A percentile compares a stretch with the other conserved stretches of the same genome.
Evolutionary conservation across 352 stramenopile species (phyloP).

Genomic region (Phytophthora cajani): DNA sequence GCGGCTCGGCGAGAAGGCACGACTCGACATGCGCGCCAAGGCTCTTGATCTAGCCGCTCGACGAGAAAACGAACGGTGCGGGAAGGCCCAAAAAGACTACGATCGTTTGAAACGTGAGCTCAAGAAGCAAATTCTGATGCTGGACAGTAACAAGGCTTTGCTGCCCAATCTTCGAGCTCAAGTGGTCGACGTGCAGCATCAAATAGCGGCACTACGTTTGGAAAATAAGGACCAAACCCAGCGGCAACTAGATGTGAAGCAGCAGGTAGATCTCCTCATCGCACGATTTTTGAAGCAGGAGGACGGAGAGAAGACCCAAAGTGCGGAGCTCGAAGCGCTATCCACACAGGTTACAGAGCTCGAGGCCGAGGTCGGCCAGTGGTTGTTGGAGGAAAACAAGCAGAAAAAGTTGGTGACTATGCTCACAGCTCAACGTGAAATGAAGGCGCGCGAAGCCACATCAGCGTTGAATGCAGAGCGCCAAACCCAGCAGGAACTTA

Average conservation of each 20-base stretch:
- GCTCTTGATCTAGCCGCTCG: constrained; percentile 55
- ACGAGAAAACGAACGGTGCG: constrained; percentile 71
- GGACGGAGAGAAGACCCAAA: constrained; percentile 78
- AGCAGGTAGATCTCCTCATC: constrained; percentile 93
- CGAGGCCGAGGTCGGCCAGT: constrained; percentile 88
- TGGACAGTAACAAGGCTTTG: constrained; percentile 76
- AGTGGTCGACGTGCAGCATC: constrained; percentile 81
- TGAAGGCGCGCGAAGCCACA: constrained; percentile 90
- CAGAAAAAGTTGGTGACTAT: constrained; percentile 90
- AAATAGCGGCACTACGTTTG: constrained; percentile 54
- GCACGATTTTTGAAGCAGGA: constrained; percentile 90
- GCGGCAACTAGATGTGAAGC: constrained; percentile 82
- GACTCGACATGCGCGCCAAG: constrained; percentile 71
- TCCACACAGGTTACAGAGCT: constrained; percentile 68
- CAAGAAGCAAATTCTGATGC: constrained; percentile 87
- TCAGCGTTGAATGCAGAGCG: constrained; percentile 81
- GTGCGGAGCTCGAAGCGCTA: constrained; percentile 65
- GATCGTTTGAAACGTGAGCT: constrained; percentile 87
- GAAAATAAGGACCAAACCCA: constrained; percentile 80
- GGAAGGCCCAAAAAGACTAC: constrained; percentile 79
- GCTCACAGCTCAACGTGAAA: constrained; percentile 89
- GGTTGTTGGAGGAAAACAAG: constrained; percentile 87
- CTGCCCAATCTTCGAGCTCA: constrained; percentile 84
- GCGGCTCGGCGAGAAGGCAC: constrained; percentile 72
- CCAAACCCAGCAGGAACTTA: constrained; percentile 89